These are phyloP conservation scores for Nakaseomyces nivariensis DNA, from an alignment of 1,139 yeast genomes.

Conservation along the genomic window DNA sequence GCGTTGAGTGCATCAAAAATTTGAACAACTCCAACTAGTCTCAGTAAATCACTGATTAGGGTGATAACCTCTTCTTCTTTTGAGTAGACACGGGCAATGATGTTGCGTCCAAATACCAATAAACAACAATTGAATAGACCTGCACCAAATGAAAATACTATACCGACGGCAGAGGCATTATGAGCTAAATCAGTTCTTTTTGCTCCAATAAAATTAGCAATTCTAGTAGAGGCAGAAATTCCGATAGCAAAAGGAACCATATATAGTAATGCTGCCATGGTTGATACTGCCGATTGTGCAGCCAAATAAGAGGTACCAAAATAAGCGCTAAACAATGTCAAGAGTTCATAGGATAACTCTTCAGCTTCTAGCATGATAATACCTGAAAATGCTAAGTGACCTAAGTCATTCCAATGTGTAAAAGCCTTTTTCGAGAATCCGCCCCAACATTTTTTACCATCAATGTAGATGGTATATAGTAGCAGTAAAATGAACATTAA, in stretches of 20 bases:
- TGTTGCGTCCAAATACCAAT: conserved; percentile 41
- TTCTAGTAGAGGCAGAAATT: conserved; percentile 77
- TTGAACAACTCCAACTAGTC: conserved; percentile 64
- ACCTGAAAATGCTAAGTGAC: conserved; percentile 59
- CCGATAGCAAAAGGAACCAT: conserved; percentile 87
- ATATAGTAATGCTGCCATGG: conserved; percentile 68
- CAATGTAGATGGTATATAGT: conserved; percentile 45
- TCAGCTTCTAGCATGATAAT: conserved; percentile 67
- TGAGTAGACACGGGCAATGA: conserved; percentile 60
- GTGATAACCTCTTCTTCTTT: conserved; percentile 54
- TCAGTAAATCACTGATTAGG: conserved; percentile 46
- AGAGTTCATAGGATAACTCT: conserved; percentile 60
- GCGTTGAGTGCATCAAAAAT: conserved; percentile 75
- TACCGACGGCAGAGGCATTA: conserved; percentile 54
- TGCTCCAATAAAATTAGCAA: conserved; percentile 83
- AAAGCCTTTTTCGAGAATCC: conserved; percentile 45
- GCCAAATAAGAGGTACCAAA: conserved; percentile 79
- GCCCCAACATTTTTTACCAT: conserved; percentile 67
- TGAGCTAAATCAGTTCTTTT: conserved; percentile 54
- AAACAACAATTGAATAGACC: conserved; percentile 49
- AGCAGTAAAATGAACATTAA: conserved; percentile 48
- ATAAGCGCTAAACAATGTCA: conserved; percentile 64
- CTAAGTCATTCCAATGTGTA: conserved; percentile 50
- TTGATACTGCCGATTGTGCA: conserved; percentile 79
- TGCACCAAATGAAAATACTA: conserved; percentile 46